Percentiles rank a stretch among this genome's conserved stretches.
These are phyloP conservation scores for Saccharomycopsis babjevae DNA, from an alignment of 805 yeast species.

Conservation along the genomic window DNA sequence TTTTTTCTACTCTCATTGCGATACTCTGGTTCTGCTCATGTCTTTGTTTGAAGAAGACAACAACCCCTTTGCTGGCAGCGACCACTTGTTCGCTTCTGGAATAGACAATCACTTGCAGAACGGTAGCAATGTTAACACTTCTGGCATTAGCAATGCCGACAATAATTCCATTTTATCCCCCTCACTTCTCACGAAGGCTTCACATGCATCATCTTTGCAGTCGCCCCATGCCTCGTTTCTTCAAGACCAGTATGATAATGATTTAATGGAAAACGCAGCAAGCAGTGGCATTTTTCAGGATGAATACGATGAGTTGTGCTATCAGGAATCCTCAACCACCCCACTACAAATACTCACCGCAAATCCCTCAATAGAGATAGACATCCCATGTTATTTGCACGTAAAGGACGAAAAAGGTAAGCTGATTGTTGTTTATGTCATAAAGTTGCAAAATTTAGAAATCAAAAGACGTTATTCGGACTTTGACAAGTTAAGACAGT, in stretches of 20 bases:
- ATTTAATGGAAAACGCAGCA: constrained; percentile 12
- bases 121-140: not conserved
- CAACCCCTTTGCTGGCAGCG: constrained; percentile 30
- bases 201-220: not conserved
- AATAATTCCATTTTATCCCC: not conserved
- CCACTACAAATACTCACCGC: constrained; percentile 9
- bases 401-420: constrained; percentile 54
- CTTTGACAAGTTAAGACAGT: constrained; percentile 70
- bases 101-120: constrained; percentile 19
- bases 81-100: constrained; percentile 30
- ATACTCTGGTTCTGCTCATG: not conserved
- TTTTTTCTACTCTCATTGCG: no score
- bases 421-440: constrained; percentile 69
- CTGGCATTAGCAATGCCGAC: not conserved
- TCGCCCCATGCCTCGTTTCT: not conserved
- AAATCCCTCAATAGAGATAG: constrained; percentile 6
- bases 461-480: constrained; percentile 85
- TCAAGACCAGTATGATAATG: constrained; percentile 15
- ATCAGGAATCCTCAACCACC: constrained; percentile 12
- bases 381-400: constrained; percentile 48
- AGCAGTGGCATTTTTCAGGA: not conserved
- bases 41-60: constrained; percentile 27
- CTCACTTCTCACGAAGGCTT: not conserved
- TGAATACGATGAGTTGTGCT: not conserved
- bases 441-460: constrained; percentile 40